Evolutionary conservation across 1,284 basidiomycete genomes (phyloP).

Genomic region (Hemileccinum hortonii): DNA sequence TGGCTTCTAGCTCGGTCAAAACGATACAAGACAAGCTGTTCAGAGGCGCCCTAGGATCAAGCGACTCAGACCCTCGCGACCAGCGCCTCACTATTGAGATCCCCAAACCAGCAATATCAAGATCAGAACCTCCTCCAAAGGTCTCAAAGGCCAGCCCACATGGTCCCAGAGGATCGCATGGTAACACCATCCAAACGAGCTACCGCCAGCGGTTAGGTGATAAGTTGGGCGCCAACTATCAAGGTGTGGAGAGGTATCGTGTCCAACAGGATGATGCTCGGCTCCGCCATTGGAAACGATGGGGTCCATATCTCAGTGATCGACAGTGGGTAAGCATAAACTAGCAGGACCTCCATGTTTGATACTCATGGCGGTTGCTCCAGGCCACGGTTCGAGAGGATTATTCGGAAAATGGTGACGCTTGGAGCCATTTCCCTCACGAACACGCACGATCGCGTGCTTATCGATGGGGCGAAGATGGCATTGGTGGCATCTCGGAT

Average conservation of each 20-base stretch:
- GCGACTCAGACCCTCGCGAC: constrained; percentile 35
- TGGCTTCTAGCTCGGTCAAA: constrained; percentile 48
- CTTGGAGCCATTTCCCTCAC: constrained; percentile 98
- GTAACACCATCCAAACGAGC: constrained; percentile 26
- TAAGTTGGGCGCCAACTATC: constrained; percentile 57
- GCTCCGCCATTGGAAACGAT: constrained; percentile 91
- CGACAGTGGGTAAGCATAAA: constrained; percentile 83
- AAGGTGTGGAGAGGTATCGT: constrained; percentile 67
- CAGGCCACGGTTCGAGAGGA: constrained; percentile 98
- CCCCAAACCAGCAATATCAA: constrained; percentile 51
- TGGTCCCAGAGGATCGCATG: constrained; percentile 24
- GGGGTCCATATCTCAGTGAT: constrained; percentile 97
- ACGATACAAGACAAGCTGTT: constrained; percentile 80
- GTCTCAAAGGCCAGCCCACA: constrained; percentile 40
- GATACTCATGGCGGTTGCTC: constrained; percentile 9
- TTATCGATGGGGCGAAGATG: constrained; percentile 99
- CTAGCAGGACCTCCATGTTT: background rate
- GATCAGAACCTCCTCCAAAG: constrained; percentile 44
- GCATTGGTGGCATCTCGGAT: constrained; percentile 93
- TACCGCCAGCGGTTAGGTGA: constrained; percentile 65
- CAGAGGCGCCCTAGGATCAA: constrained; percentile 39
- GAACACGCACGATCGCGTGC: constrained; percentile 92
- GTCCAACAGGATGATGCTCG: constrained; percentile 69
- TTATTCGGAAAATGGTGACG: constrained; percentile 94
- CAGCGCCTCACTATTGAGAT: constrained; percentile 75